A percentile compares a stretch with the other conserved stretches of the same genome.
Evolutionary conservation across 2,329 filamentous ascomycete genomes (phyloP).

Genomic region (Cordyceps javanica): DNA sequence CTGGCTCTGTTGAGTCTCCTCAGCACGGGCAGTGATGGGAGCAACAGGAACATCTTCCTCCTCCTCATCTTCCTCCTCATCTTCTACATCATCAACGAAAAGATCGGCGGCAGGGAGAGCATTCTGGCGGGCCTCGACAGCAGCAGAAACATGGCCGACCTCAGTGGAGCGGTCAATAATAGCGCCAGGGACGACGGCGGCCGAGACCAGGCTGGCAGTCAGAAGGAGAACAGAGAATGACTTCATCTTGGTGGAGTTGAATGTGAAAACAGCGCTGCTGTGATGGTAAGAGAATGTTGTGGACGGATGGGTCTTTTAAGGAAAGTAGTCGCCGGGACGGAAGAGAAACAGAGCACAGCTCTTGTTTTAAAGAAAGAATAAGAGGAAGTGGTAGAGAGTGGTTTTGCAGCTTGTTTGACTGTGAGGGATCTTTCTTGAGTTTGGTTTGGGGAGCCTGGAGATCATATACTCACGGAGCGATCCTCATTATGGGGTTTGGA

Average conservation of each 20-base stretch:
- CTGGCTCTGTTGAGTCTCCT: neutral
- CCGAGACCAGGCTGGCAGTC: conserved; percentile 26
- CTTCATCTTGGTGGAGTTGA: conserved; percentile 20
- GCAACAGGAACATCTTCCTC: conserved; percentile 6
- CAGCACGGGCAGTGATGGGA: neutral
- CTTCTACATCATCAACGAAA: neutral
- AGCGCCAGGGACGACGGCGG: conserved; percentile 21
- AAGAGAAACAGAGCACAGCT: conserved; percentile 27
- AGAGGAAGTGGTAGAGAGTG: conserved; percentile 14
- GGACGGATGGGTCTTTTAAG: neutral
- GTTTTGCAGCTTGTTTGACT: conserved; percentile 5
- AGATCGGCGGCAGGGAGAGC: neutral
- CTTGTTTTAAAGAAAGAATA: conserved; percentile 17
- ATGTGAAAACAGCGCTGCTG: conserved; percentile 3
- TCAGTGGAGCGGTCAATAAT: conserved; percentile 7
- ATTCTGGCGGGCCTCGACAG: neutral
- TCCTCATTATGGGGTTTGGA: neutral
- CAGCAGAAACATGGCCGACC: neutral
- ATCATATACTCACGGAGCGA: conserved; percentile 11
- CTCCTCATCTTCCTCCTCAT: conserved; percentile 6
- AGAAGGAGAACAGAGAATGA: conserved; percentile 23
- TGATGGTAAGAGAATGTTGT: conserved; percentile 9
- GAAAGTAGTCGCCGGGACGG: conserved; percentile 13
- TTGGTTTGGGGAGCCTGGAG: neutral
- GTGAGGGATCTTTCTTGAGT: neutral